Base-by-base conservation (phyloP, 140 eudicot species). In the Oenanthe javanica region DNA sequence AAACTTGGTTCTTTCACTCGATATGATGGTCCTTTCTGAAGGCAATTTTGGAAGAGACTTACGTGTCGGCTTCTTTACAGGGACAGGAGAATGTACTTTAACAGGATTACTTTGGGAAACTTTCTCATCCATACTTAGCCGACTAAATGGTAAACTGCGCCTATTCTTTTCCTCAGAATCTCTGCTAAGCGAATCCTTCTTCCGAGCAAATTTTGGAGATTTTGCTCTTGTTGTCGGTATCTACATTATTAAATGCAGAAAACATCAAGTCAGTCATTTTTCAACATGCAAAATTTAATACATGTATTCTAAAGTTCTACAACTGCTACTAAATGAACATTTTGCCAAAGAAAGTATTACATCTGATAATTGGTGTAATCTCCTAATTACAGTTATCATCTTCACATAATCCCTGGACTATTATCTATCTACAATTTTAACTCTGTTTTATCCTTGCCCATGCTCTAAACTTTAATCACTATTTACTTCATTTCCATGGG, bases 191-290 rank as follows among this genome's bases (percentile, higher is more conserved):
- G 90, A 83, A 63, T 84, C 86, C 87, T 95, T 61, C 69, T 61
- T 95, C 81, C 98, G 89, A 77, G 98, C 99, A 84, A 95, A 93
- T 81, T 95, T 95, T 15, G 99, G 99, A 52, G 99, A 95, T 85
- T 89, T 92, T 27, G 99, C 84, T 47, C 99, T 93, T 40, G 99
- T 95, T 76, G 99, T 87, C 6, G 99, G 99, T 72, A 88, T 95
- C 99, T 95, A 84, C 69, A 61, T 61, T 77, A 86, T 84, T 23
- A 70, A 8, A 16, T 49, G 27, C 71, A 61, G 2, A 69, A 27
- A 84, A 78, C 46, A 31, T 14, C 42, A 42, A 31, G 36, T 14
- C 42, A 40, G 15, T n/a, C 69, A 31, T 31, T 31, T 31, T 31
- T 31, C 36, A 31, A 31, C 36, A 31, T 31, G 36, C 36, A 31